Base-by-base conservation (phyloP, 1,284 basidiomycete species). In the Vanrija sp. region DNA sequence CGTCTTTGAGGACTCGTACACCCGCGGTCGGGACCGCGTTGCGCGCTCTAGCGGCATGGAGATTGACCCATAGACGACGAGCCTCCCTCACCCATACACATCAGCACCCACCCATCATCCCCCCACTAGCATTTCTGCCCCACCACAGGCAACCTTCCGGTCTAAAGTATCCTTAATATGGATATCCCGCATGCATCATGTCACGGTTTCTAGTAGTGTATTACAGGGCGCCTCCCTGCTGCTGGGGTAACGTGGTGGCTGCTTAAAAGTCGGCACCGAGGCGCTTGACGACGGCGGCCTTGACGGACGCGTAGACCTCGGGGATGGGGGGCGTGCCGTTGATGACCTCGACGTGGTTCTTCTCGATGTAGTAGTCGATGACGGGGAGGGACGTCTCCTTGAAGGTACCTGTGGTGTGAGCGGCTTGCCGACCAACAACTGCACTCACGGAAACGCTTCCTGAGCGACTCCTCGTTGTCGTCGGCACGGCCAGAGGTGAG, bases 401-500 rank as follows among this genome's bases (percentile, higher is more conserved):
- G 78, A 98, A 98, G 1, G 94, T 96, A 29, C 43, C 34, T 34
- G 34, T 34, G 14, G 34, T 34, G 34, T 34, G 34, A 34, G 34
- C 34, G 18, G 21, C 21, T 23, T 28, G 6, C 6, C 26, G 7
- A 81, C 87, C 91, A 80, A 12, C 34, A 34, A 12, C 34, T 15
- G 14, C 1, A 34, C 34, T 2, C 34, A 34, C 34, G 34, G 81
- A 98, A 98, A 14, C 96, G 88, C 79, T 98, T 99, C 79, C 85
- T 88, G 79, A 98, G 97, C 72, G 87, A 93, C 78, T 97, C 93
- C 21, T 80, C 82, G 73, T 99, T 99, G 75, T 98, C 96, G 69
- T 99, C 96, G 67, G 91, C 91, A 28, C 96, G 82, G 18, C 96
- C 95, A 57, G 89, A 92, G 0, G 95, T 98, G 81, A 98, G 88